Percentiles rank a stretch among this genome's conserved stretches.
Evolutionary conservation across 108 stramenopile genomes (phyloP).

Genomic region (Fragilariopsis cylindrus): DNA sequence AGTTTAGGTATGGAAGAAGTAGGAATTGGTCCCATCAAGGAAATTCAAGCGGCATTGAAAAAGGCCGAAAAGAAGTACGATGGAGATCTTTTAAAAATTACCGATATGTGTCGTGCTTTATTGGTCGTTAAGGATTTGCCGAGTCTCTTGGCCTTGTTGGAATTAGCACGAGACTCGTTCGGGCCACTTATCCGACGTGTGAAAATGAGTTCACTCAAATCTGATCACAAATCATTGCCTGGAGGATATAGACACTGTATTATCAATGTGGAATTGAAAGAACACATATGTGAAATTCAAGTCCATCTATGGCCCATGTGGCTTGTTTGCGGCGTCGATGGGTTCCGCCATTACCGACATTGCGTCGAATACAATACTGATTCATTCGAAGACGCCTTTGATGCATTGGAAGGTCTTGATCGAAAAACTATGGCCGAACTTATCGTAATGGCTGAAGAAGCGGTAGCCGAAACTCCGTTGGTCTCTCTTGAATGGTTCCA

Average conservation of each 20-base stretch:
- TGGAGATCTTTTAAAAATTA: conserved; percentile 82
- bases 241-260: conserved; percentile 87
- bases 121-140: conserved; percentile 86
- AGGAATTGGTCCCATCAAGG: conserved; percentile 83
- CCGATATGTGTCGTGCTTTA: conserved; percentile 81
- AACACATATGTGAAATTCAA: conserved; percentile 89
- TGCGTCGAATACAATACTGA: conserved; percentile 89
- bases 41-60: conserved; percentile 64
- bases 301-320: conserved; percentile 89
- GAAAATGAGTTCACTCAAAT: conserved; percentile 75
- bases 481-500: conserved; percentile 90
- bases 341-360: conserved; percentile 88
- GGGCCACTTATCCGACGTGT: conserved; percentile 86
- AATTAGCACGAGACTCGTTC: conserved; percentile 81
- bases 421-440: conserved; percentile 89
- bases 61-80: conserved; percentile 87
- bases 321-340: conserved; percentile 85
- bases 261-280: conserved; percentile 85
- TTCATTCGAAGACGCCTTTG: conserved; percentile 79
- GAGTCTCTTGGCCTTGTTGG: conserved; percentile 76
- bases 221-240: conserved; percentile 59
- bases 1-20: conserved; percentile 85
- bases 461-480: conserved; percentile 82
- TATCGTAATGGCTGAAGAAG: conserved; percentile 90
- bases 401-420: conserved; percentile 81